phyloP scores from a whole-genome alignment of 208 protist genomes.

The Crithidia fasciculata region DNA sequence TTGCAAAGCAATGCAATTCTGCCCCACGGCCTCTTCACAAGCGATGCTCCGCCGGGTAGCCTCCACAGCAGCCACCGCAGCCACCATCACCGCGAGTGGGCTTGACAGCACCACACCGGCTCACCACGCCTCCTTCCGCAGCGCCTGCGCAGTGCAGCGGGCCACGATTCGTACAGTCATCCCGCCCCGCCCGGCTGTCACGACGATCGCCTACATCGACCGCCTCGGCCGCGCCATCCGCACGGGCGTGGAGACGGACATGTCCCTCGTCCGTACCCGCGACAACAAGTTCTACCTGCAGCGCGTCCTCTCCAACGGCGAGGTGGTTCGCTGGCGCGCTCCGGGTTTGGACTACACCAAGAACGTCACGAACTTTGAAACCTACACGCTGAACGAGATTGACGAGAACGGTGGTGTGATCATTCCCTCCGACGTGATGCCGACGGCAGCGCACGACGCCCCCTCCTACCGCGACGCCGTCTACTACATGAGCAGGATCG shows the following conservation, averaged over 20 bases:
- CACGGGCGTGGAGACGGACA: slow-evolving; percentile 69
- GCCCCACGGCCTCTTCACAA: too few species aligned
- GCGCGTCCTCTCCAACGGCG: slow-evolving; percentile 76
- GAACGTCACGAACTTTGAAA: slow-evolving; percentile 90
- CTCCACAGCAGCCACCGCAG: background rate
- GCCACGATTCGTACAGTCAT: slow-evolving; percentile 80
- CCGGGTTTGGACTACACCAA: slow-evolving; percentile 85
- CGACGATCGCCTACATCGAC: slow-evolving; percentile 83
- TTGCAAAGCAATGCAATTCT: too few species aligned
- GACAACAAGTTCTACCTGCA: slow-evolving; percentile 94
- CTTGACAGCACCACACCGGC: too few species aligned
- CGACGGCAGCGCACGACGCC: slow-evolving; percentile 68
- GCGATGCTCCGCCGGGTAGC: too few species aligned
- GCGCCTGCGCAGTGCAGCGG: background rate
- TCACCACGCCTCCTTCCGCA: too few species aligned
- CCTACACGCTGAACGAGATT: slow-evolving; percentile 86
- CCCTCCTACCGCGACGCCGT: slow-evolving; percentile 79
- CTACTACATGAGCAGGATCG: slow-evolving; percentile 71
- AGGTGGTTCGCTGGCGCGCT: slow-evolving; percentile 83
- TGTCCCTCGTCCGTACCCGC: slow-evolving; percentile 82
- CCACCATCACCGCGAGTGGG: background rate
- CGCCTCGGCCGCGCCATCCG: slow-evolving; percentile 63
- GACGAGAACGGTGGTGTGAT: slow-evolving; percentile 87
- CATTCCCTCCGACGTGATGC: slow-evolving; percentile 81
- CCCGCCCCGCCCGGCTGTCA: slow-evolving; percentile 80